These are phyloP conservation scores for Heritiera littoralis DNA, from an alignment of 345 rosid genomes.

Conservation along the genomic window DNA sequence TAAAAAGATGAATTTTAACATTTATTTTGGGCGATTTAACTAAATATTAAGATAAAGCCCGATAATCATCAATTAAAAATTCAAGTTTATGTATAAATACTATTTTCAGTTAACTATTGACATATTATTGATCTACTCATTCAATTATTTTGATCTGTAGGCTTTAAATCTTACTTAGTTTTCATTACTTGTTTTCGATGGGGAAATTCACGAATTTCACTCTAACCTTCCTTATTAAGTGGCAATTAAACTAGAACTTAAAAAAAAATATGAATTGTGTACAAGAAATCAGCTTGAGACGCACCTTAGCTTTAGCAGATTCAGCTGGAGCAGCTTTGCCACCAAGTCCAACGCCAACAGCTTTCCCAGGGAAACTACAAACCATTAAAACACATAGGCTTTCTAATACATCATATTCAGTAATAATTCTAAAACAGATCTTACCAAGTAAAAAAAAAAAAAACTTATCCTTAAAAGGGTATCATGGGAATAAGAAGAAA, in stretches of 20 bases:
- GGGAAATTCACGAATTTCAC: not conserved
- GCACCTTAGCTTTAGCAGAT: conserved; percentile 36
- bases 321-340: conserved; percentile 49
- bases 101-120: not conserved
- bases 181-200: not conserved
- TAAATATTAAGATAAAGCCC: not conserved
- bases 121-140: not conserved
- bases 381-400: not conserved
- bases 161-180: not conserved
- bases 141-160: not conserved
- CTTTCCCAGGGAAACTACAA: conserved; percentile 81
- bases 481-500: not conserved
- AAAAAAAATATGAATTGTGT: not conserved
- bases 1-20: not conserved
- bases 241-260: not conserved
- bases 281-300: not conserved
- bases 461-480: not conserved
- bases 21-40: not conserved
- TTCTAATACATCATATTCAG: not conserved
- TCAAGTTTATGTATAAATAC: not conserved
- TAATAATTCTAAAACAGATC: not conserved
- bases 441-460: not conserved
- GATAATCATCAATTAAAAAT: not conserved
- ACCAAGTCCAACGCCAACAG: conserved; percentile 72
- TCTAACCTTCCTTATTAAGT: not conserved